A percentile compares a stretch with the other conserved stretches of the same genome.
Conservation (phyloP, 1,139 yeast genomes). For the Scheffersomyces insectosa region DNA sequence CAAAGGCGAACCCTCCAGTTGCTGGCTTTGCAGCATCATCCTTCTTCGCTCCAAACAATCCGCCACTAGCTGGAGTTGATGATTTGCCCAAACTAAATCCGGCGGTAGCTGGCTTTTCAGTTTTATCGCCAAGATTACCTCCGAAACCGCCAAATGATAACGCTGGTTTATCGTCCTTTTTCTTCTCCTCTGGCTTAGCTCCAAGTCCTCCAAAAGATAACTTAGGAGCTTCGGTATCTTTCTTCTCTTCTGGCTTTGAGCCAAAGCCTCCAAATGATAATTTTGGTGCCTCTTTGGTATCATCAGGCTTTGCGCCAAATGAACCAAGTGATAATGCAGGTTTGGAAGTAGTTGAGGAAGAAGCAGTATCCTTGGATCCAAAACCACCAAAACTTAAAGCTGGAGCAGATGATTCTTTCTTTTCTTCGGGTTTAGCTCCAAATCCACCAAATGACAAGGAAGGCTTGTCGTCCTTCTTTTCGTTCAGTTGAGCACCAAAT, state of each 20-base stretch:
- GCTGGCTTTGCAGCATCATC: conserved; percentile 12
- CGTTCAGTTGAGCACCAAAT: conserved; percentile 20
- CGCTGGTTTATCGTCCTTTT: conserved; percentile 17
- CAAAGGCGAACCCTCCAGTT: conserved; percentile 20
- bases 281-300: conserved; percentile 8
- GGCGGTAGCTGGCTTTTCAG: conserved; percentile 16
- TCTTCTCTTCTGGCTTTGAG: conserved; percentile 6
- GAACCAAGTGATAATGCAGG: conserved; percentile 17
- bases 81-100: conserved; percentile 4
- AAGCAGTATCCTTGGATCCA: no score
- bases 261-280: conserved; percentile 6
- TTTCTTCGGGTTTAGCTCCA: conserved; percentile 10
- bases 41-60: conserved; percentile 11
- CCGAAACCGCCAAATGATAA: conserved; percentile 10
- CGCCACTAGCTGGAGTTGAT: conserved; percentile 1
- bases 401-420: conserved; percentile 13
- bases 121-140: no score
- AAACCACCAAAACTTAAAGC: conserved; percentile 19
- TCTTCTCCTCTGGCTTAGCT: conserved; percentile 12
- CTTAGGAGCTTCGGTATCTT: background rate
- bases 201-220: background rate
- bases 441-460: conserved; percentile 6
- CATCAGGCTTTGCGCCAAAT: conserved; percentile 26
- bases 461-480: conserved; percentile 13
- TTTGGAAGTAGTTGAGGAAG: background rate